phyloP scores from a whole-genome alignment of 2,329 filamentous ascomycete species.

The Helotiales sp. region DNA sequence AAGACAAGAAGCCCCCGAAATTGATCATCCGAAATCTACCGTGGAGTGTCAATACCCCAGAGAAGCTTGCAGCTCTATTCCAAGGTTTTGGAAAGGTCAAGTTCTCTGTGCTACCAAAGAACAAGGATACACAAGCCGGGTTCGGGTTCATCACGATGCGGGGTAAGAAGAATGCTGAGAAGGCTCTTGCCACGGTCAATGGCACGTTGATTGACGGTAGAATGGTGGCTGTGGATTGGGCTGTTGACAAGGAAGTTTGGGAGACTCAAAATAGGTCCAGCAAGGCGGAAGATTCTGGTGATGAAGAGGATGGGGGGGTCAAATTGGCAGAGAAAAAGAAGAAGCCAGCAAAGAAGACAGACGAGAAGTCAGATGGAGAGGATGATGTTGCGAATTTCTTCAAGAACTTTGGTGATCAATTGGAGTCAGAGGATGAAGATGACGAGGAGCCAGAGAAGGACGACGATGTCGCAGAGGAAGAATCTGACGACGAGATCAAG shows the following conservation, averaged over 20 bases:
- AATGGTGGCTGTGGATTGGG: constrained; percentile 92
- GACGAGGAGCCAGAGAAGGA: constrained; percentile 45
- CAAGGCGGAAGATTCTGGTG: constrained; percentile 46
- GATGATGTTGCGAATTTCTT: constrained; percentile 47
- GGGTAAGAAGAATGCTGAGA: constrained; percentile 88
- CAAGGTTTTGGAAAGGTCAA: constrained; percentile 90
- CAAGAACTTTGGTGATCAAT: constrained; percentile 42
- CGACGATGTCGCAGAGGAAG: constrained; percentile 39
- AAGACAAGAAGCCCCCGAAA: constrained; percentile 68
- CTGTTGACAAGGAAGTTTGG: constrained; percentile 90
- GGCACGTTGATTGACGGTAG: constrained; percentile 89
- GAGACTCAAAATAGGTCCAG: constrained; percentile 61
- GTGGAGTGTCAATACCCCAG: constrained; percentile 89
- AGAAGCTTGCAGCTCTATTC: constrained; percentile 81
- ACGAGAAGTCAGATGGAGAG: constrained; percentile 30
- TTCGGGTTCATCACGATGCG: constrained; percentile 93
- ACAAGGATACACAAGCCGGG: constrained; percentile 71
- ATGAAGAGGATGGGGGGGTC: constrained; percentile 42
- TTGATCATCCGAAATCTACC: constrained; percentile 92
- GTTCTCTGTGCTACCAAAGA: constrained; percentile 81
- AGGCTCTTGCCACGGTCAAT: constrained; percentile 82
- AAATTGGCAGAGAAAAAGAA: constrained; percentile 37
- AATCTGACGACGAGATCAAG: constrained; percentile 49
- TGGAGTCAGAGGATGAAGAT: constrained; percentile 46
- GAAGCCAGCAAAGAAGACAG: background rate